phyloP scores from a whole-genome alignment of 192 early-diverging fungal genomes.

The Mortierella hygrophila region DNA sequence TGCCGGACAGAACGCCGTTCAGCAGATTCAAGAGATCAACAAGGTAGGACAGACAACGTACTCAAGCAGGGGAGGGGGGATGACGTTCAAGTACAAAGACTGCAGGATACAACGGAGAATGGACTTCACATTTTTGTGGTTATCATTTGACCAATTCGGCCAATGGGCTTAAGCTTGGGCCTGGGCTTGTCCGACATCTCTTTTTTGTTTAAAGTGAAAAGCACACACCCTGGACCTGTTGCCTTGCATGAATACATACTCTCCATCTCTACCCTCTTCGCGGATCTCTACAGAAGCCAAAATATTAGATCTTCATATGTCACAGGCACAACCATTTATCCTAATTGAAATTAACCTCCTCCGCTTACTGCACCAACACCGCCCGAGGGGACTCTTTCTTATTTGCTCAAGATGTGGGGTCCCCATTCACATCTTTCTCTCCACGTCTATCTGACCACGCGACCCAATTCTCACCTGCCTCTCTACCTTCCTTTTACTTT shows the following conservation, averaged over 20 bases:
- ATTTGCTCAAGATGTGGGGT: neutral
- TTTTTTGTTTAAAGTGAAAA: neutral
- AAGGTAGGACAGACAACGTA: constrained; percentile 20
- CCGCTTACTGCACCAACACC: neutral
- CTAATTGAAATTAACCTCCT: neutral
- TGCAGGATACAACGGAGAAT: neutral
- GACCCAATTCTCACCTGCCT: neutral
- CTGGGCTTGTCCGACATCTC: neutral
- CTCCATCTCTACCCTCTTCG: neutral
- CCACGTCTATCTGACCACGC: neutral
- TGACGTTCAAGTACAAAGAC: neutral
- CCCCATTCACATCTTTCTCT: neutral
- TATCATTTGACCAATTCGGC: neutral
- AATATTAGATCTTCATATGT: neutral
- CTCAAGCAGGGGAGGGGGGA: neutral
- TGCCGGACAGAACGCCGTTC: constrained; percentile 33
- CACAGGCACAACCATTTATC: neutral
- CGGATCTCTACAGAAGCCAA: neutral
- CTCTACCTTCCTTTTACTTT: neutral
- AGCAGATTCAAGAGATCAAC: constrained; percentile 38
- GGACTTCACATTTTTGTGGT: neutral
- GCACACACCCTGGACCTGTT: neutral
- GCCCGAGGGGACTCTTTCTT: neutral
- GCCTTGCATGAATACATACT: no score
- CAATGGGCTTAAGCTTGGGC: neutral